Evolutionary conservation across 257 asterid species (phyloP).

Genomic region (Fraxinus cuspidata): DNA sequence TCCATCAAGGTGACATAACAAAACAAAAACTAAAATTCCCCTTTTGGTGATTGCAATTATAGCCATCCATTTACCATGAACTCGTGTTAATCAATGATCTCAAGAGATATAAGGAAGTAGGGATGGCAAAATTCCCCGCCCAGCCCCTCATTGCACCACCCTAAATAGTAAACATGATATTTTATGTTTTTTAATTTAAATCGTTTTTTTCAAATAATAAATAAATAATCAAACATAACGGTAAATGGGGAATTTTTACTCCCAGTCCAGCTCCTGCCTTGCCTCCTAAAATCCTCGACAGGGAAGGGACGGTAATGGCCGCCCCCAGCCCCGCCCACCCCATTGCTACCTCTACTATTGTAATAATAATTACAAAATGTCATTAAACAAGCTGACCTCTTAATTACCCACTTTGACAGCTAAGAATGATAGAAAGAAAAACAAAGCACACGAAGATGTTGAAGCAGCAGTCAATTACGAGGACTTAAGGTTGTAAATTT

Average conservation of each 20-base stretch:
- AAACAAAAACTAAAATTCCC: background rate
- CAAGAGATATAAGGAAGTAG: background rate
- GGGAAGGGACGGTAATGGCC: too few relatives aligned
- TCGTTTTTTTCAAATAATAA: too few relatives aligned
- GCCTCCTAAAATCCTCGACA: too few relatives aligned
- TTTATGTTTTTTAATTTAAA: too few relatives aligned
- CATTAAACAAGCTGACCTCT: background rate
- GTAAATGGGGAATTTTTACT: too few relatives aligned
- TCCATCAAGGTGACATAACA: slow-evolving; percentile 8
- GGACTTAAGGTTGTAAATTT: background rate
- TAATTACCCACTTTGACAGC: slow-evolving; percentile 3
- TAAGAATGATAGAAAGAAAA: slow-evolving; percentile 1
- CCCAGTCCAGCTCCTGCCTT: too few relatives aligned
- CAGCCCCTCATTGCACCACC: too few relatives aligned
- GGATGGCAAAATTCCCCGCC: too few relatives aligned
- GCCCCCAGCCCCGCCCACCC: too few relatives aligned
- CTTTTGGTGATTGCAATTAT: slow-evolving; percentile 1
- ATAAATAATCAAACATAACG: too few relatives aligned
- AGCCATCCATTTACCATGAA: background rate
- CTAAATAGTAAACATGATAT: too few relatives aligned
- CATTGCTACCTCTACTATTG: too few relatives aligned
- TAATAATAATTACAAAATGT: background rate
- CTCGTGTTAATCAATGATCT: background rate
- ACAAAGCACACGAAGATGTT: background rate
- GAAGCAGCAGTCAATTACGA: background rate